phyloP scores from a whole-genome alignment of 345 rosid species.

The Barbarea vulgaris region DNA sequence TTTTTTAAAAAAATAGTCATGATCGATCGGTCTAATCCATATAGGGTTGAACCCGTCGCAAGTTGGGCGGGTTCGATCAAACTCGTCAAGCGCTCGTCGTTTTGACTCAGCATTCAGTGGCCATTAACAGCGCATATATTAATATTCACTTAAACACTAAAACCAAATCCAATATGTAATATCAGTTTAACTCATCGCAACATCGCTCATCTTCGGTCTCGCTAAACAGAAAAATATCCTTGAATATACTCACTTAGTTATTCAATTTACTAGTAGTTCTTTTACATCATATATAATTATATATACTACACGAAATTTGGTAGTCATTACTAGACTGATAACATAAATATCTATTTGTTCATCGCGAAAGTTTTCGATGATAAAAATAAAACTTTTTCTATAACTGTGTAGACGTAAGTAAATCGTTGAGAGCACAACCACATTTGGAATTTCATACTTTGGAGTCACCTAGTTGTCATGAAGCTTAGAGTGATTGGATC shows the following conservation, averaged over 20 bases:
- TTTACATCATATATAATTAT: not conserved
- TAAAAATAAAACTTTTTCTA: not conserved
- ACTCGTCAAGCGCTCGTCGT: not conserved
- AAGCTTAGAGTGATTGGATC: constrained; percentile 15
- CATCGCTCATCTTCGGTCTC: not conserved
- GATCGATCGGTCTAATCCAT: not conserved
- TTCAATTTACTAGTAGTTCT: not conserved
- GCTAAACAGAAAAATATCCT: not conserved
- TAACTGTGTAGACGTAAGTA: not conserved
- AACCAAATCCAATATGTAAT: not conserved
- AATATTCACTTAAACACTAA: not conserved
- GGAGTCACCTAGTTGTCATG: constrained; percentile 13
- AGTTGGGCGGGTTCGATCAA: not conserved
- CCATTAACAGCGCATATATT: not conserved
- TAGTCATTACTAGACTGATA: not conserved
- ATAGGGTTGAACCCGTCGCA: not conserved
- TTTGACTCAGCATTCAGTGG: not conserved
- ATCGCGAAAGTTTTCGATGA: not conserved
- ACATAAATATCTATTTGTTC: not conserved
- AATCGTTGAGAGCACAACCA: not conserved
- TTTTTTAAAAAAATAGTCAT: not conserved
- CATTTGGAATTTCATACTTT: constrained; percentile 4
- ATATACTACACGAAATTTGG: not conserved
- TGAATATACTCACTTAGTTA: not conserved
- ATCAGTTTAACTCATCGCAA: not conserved